Conservation (phyloP, 257 asterid species). For the Nicotiana benthamiana region DNA sequence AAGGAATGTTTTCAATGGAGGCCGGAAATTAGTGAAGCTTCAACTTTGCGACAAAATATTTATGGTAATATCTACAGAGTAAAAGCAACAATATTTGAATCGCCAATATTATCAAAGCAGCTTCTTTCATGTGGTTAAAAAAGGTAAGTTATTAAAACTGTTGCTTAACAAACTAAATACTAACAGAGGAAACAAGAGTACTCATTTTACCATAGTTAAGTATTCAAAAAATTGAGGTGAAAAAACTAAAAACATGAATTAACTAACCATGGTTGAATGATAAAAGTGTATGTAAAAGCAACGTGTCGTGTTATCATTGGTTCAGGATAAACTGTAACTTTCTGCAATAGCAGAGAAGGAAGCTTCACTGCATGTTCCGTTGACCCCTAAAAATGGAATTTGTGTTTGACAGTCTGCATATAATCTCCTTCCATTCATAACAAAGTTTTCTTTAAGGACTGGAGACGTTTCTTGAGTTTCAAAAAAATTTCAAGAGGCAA, state of each 20-base stretch:
- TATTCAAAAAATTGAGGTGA: background rate
- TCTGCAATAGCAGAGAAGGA: background rate
- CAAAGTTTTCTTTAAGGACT: background rate
- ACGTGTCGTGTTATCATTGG: background rate
- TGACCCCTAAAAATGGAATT: background rate
- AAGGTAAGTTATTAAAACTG: background rate
- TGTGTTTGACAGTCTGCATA: background rate
- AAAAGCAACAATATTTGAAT: background rate
- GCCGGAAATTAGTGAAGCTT: background rate
- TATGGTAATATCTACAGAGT: background rate
- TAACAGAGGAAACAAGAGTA: background rate
- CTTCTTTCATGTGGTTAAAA: background rate
- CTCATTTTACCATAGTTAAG: background rate
- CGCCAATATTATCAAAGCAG: background rate
- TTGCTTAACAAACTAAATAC: background rate
- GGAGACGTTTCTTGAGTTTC: background rate
- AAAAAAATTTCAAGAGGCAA: background rate
- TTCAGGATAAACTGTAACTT: background rate
- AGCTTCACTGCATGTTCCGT: background rate
- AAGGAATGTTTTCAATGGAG: background rate
- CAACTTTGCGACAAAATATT: background rate
- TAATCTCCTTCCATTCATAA: background rate
- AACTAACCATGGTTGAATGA: background rate
- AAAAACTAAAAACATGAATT: no score
- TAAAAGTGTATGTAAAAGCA: background rate